Percentiles rank a stretch among this genome's conserved stretches.
These are phyloP conservation scores for Gentiana straminea DNA, from an alignment of 257 asterid genomes.

Conservation along the genomic window DNA sequence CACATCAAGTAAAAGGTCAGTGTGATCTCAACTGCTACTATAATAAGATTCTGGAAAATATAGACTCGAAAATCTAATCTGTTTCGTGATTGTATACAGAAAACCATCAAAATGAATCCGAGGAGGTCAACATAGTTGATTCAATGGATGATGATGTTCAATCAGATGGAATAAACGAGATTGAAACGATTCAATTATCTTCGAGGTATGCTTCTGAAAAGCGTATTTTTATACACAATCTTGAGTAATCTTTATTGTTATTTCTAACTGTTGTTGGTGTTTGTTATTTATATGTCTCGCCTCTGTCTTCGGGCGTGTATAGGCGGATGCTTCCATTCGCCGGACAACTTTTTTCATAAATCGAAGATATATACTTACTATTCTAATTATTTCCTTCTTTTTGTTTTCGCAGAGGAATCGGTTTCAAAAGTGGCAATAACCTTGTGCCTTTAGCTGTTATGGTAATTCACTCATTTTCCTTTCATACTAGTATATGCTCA, in stretches of 20 bases:
- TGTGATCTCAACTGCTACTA: slow-evolving; percentile 4
- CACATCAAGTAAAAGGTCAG: slow-evolving; percentile 33
- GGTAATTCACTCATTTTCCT: slow-evolving; percentile 8
- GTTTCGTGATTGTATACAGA: slow-evolving; percentile 24
- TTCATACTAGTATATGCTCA: neutral
- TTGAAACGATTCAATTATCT: slow-evolving; percentile 22
- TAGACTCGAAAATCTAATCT: neutral
- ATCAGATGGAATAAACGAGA: slow-evolving; percentile 26
- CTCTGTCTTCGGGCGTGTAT: no score
- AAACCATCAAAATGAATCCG: slow-evolving; percentile 18
- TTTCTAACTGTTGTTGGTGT: no score
- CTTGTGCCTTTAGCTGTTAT: slow-evolving; percentile 1
- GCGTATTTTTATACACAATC: no score
- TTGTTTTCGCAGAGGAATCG: neutral
- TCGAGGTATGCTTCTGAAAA: slow-evolving; percentile 23
- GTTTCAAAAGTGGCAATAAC: neutral
- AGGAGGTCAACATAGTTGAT: slow-evolving; percentile 9
- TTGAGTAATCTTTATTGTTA: no score
- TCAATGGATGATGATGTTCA: slow-evolving; percentile 27
- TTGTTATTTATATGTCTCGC: no score
- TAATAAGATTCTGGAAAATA: neutral
- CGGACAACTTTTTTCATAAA: no score
- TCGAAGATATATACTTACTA: no score
- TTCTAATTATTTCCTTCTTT: no score
- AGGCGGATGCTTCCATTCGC: no score